Base-by-base conservation (phyloP, 352 stramenopile species). In the Phytophthora sp. region DNA sequence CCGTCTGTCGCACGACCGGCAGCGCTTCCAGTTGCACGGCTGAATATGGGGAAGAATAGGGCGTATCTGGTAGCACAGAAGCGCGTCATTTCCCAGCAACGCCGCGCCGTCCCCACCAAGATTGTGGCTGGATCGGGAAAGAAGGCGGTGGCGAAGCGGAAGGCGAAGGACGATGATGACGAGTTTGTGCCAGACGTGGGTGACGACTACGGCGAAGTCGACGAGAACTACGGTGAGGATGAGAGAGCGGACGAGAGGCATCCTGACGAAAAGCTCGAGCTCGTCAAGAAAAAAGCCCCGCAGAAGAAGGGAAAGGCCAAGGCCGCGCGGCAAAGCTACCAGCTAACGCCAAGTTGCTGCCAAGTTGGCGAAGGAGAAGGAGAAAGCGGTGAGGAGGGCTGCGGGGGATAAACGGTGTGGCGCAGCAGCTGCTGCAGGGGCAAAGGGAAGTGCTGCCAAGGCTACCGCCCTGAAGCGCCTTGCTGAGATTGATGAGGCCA, bases 151-250 rank as follows among this genome's bases (percentile, higher is more conserved):
- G n/a, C n/a, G n/a, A n/a, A n/a, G n/a, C n/a, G 45, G 6, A 58
- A 46, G 15, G 0, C 36, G 3, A 54, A 44, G n/a, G 50, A 57
- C 11, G 51, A 53, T 11, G 60, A 63, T 12, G 44, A 9, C 11
- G 41, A 57, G 4, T 62, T 24, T 13, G 4, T 52, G 11, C 29
- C 49, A 4, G 47, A 31, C 1, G 58, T 60, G 4, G n/a, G n/a
- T n/a, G n/a, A n/a, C n/a, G n/a, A n/a, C n/a, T n/a, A n/a, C n/a
- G n/a, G n/a, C n/a, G n/a, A n/a, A n/a, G n/a, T n/a, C n/a, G n/a
- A n/a, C n/a, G 58, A 54, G 1, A 16, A 46, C 27, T 46, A 59
- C 0, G 38, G 55, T 2, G 29, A 63, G 3, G 57, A 31, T 4
- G 44, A 49, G 27, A 18, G 35, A 30, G 5, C 16, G n/a, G n/a